Evolutionary conservation across 2,329 filamentous ascomycete species (phyloP), one percentile per base, ranked within the genome.

Genomic region (Arthrobotrys pseudoclavata): DNA sequence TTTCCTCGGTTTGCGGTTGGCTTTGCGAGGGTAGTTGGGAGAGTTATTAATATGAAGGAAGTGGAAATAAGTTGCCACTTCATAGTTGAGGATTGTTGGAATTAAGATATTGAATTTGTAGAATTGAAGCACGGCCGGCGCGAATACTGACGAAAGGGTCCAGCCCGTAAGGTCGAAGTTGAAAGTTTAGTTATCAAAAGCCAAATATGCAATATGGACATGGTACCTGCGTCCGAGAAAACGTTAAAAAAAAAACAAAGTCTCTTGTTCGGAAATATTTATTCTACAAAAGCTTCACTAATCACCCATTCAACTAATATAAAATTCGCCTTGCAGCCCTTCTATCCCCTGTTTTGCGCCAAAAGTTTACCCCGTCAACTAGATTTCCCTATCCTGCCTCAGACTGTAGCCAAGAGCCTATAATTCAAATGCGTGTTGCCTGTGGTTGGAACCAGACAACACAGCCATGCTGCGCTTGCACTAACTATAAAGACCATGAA

Each of bases 1-100:
- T 26, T 50, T 7, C 47, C 47, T 50, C 47, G 47, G 15, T 55
- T 57, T 4, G 45, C 10, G 31, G 37, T 42, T 42, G 71, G 63
- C 7, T 57, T 66, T 37, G 71, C 63, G 10, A 76, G 7, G 22
- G 60, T 61, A 24, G 53, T 4, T 50, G 55, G 71, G 26, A 76
- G 47, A 22, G 57, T 26, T 10, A 60, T 26, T 20, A 69, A 45
- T 26, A 69, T 48, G 34, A 75, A 12, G 29, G 70, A 76, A 37
- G 57, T 47, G 18, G 64, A 76, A 20, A 76, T 50, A 31, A 76
- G 6, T 5, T 26, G 20, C 47, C 9, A 50, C 20, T 26, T 50
- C 47, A 50, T 50, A 22, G 13, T 50, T 24, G 20, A 26, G 13
- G 20, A 26, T 26, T 50, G 3, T 50, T 24, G n/a, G 22, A 20